Conservation (phyloP, 2,329 filamentous ascomycete genomes). For the Fusarium sacchari region DNA sequence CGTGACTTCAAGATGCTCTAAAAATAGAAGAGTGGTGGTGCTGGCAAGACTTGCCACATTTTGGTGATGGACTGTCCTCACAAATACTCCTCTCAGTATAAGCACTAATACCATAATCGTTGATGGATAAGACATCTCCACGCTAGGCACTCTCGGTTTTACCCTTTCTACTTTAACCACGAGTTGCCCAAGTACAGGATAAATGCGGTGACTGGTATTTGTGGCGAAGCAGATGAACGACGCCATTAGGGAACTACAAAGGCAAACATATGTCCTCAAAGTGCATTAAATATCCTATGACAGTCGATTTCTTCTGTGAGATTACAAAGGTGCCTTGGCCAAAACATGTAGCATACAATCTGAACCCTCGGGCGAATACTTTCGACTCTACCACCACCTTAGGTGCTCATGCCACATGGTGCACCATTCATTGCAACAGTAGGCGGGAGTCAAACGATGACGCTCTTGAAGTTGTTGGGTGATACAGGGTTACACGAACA, state of each 20-base stretch:
- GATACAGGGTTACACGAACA: no score
- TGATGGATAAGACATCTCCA: neutral
- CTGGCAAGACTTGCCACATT: neutral
- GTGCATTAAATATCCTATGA: neutral
- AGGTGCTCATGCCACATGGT: fast-evolving
- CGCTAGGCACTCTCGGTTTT: neutral
- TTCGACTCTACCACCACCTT: no score
- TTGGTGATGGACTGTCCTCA: neutral
- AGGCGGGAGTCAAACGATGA: no score
- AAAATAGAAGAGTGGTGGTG: no score
- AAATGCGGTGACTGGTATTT: neutral
- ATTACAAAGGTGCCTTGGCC: neutral
- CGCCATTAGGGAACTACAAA: neutral
- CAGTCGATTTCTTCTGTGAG: neutral
- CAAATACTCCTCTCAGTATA: no score
- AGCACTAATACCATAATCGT: neutral
- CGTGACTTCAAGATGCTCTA: no score
- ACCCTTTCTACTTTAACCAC: neutral
- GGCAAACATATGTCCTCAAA: neutral
- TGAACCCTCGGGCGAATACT: no score
- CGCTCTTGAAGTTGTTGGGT: no score
- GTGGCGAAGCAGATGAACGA: neutral
- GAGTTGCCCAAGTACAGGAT: neutral
- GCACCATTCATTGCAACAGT: no score
- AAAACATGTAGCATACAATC: no score